Conservation (phyloP, 2,329 filamentous ascomycete species). For the Elsinoe necatrix region DNA sequence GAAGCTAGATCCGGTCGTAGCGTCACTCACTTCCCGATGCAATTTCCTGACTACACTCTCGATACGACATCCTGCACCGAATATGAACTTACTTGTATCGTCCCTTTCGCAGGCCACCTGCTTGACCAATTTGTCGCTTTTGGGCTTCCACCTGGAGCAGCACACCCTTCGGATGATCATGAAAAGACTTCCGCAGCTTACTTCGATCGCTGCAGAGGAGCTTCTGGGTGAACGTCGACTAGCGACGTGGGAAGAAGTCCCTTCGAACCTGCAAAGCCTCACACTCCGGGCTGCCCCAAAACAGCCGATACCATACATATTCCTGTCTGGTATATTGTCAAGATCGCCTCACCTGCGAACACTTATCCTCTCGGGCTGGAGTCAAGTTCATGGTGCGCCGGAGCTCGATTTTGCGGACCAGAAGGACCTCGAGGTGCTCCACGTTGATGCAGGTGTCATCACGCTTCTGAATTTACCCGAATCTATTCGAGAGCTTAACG, state of each 20-base stretch:
- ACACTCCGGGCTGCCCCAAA: conserved; percentile 1
- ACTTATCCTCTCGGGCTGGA: background rate
- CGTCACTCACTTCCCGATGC: conserved; percentile 33
- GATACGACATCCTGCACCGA: conserved; percentile 22
- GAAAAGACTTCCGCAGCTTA: background rate
- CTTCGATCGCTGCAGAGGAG: background rate
- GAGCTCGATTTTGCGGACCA: conserved; percentile 7
- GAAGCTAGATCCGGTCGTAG: conserved; percentile 33
- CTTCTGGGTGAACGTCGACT: background rate
- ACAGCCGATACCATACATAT: conserved; percentile 2
- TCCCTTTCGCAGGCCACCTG: conserved; percentile 15
- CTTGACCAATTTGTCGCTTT: conserved; percentile 15
- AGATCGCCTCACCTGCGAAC: background rate
- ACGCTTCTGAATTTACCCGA: conserved; percentile 3
- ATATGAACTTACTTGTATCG: background rate
- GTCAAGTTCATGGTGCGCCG: conserved; percentile 1
- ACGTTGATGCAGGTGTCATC: conserved; percentile 3
- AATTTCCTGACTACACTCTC: conserved; percentile 28
- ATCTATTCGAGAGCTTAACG: background rate
- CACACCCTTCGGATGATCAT: background rate
- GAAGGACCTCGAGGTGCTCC: background rate
- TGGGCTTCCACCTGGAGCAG: background rate
- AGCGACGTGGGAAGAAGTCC: background rate
- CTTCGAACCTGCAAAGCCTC: background rate
- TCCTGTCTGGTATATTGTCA: background rate